Evolutionary conservation across 2,329 filamentous ascomycete genomes (phyloP).

Genomic region (Xylaria sp.): DNA sequence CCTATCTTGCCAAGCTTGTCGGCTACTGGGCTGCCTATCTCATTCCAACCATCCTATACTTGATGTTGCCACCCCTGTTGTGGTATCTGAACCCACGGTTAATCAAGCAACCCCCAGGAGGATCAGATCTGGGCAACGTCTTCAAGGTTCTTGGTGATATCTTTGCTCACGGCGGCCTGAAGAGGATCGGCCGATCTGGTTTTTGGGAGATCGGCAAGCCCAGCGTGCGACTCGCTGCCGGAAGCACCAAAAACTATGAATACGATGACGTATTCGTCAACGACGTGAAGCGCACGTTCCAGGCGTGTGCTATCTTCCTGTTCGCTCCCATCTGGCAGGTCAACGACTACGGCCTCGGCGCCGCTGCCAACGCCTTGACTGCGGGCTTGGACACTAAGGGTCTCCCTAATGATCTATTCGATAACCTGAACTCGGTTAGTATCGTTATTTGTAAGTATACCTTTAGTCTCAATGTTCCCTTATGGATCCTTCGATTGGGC

Average conservation of each 20-base stretch:
- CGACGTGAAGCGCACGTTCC: conserved; percentile 66
- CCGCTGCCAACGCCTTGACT: conserved; percentile 55
- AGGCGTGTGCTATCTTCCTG: conserved; percentile 65
- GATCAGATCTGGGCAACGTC: conserved; percentile 69
- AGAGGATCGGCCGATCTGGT: conserved; percentile 46
- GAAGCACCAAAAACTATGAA: conserved; percentile 53
- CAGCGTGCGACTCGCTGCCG: conserved; percentile 56
- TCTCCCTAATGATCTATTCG: conserved; percentile 57
- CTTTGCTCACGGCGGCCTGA: conserved; percentile 49
- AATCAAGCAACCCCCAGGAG: conserved; percentile 67
- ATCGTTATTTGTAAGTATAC: conserved; percentile 52
- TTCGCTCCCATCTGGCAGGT: conserved; percentile 51
- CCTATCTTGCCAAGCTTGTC: conserved; percentile 62
- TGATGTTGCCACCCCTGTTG: conserved; percentile 68
- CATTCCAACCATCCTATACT: conserved; percentile 64
- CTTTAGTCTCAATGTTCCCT: neutral
- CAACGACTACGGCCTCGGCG: conserved; percentile 56
- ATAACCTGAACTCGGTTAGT: conserved; percentile 57
- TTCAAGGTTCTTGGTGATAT: conserved; percentile 53
- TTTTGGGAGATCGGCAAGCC: conserved; percentile 69
- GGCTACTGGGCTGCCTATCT: conserved; percentile 61
- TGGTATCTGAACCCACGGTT: conserved; percentile 68
- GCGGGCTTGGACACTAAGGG: conserved; percentile 56
- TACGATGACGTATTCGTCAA: conserved; percentile 74
- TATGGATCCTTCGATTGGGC: too few species aligned